Percentiles rank a stretch among this genome's conserved stretches.
These are phyloP conservation scores for Sphagnum magellanicum DNA, from an alignment of 228 moss, liverwort and hornwort genomes.

Conservation along the genomic window DNA sequence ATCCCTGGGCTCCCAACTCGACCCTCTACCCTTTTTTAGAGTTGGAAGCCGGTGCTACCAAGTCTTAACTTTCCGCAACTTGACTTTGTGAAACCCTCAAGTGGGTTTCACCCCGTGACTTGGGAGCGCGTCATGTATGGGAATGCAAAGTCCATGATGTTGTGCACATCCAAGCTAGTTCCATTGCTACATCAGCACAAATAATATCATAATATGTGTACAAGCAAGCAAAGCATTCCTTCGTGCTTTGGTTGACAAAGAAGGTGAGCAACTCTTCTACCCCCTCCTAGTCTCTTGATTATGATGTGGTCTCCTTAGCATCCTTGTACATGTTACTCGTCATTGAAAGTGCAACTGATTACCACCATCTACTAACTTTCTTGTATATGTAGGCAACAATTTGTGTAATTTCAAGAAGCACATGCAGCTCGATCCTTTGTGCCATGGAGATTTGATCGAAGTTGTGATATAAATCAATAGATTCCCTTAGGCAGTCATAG, in stretches of 20 bases:
- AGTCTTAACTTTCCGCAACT: too few relatives aligned
- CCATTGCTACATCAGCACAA: constrained; percentile 88
- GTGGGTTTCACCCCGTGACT: too few relatives aligned
- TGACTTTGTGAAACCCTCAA: too few relatives aligned
- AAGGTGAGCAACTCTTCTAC: constrained; percentile 87
- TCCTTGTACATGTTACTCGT: constrained; percentile 93
- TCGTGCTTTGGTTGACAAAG: constrained; percentile 96
- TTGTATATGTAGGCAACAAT: constrained; percentile 97
- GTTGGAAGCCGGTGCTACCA: too few relatives aligned
- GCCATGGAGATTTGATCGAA: constrained; percentile 95
- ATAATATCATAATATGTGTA: constrained; percentile 96
- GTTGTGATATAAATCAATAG: constrained; percentile 94
- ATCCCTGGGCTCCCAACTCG: too few relatives aligned
- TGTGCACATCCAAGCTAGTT: constrained; percentile 97
- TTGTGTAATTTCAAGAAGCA: constrained; percentile 88
- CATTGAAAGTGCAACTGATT: constrained; percentile 92
- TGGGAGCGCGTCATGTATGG: constrained; percentile 75
- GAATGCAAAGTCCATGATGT: constrained; percentile 82
- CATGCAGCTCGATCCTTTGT: constrained; percentile 90
- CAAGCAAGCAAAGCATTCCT: constrained; percentile 92
- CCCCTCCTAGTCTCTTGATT: constrained; percentile 90
- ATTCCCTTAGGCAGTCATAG: constrained; percentile 81
- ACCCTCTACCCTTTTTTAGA: too few relatives aligned
- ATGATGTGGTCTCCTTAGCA: constrained; percentile 97
- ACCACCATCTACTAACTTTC: constrained; percentile 95